Percentiles rank a stretch among this genome's conserved stretches.
phyloP scores from a whole-genome alignment of 805 yeast species.

The Priceomyces haplophilus region DNA sequence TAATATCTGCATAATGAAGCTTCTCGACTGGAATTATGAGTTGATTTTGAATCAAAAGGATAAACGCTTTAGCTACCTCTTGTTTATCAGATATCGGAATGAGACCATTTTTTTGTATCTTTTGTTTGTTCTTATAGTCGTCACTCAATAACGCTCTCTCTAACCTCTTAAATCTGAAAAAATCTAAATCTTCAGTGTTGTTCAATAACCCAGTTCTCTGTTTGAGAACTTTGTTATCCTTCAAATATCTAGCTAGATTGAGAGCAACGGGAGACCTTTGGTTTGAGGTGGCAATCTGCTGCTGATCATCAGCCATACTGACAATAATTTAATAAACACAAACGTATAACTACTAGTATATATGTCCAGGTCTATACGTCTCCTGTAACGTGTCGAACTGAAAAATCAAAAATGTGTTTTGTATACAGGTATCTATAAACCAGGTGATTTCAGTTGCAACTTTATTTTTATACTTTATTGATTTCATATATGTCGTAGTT shows the following conservation, averaged over 20 bases:
- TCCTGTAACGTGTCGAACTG: constrained; percentile 1
- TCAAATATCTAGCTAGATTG: constrained; percentile 68
- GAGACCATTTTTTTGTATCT: constrained; percentile 43
- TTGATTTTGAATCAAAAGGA: constrained; percentile 67
- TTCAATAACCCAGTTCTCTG: constrained; percentile 78
- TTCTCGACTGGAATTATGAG: constrained; percentile 75
- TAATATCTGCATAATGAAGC: constrained; percentile 64
- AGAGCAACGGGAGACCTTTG: constrained; percentile 51
- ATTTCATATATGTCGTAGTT: too few species aligned
- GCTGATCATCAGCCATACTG: constrained; percentile 4
- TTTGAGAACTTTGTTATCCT: constrained; percentile 65
- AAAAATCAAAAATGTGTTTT: too few species aligned
- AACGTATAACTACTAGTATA: not conserved
- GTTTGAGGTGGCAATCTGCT: constrained; percentile 12
- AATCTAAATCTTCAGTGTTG: constrained; percentile 65
- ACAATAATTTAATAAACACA: not conserved
- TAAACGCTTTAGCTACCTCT: constrained; percentile 61
- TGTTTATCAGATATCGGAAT: constrained; percentile 45
- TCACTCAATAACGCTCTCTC: constrained; percentile 71
- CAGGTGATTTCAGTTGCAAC: not conserved
- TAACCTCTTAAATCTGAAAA: constrained; percentile 84
- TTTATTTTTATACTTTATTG: not conserved
- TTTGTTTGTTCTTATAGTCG: constrained; percentile 57
- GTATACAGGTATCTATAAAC: constrained; percentile 1
- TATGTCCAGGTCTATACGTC: not conserved